Percentiles rank a stretch among this genome's conserved stretches.
These are phyloP conservation scores for Aquilaria agallochum DNA, from an alignment of 441 rosid genomes.

Conservation along the genomic window DNA sequence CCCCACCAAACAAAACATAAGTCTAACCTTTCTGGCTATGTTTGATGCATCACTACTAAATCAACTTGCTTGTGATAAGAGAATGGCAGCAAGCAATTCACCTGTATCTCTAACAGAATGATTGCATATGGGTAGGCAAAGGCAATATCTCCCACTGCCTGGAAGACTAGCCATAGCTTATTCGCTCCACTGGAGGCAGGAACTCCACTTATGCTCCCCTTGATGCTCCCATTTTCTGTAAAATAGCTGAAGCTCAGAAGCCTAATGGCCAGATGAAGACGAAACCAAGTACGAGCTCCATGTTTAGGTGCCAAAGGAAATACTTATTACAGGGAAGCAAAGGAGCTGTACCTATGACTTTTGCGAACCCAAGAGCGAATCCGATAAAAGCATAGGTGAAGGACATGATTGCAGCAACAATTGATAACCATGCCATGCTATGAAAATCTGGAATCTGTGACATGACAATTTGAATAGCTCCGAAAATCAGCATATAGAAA, in stretches of 20 bases:
- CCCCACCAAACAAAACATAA: not conserved
- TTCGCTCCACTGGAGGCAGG: constrained; percentile 36
- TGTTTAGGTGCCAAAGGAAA: not conserved
- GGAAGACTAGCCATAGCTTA: constrained; percentile 50
- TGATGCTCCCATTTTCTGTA: constrained; percentile 47
- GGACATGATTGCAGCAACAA: constrained; percentile 61
- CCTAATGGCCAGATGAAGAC: not conserved
- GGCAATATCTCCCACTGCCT: constrained; percentile 78
- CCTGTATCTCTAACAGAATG: constrained; percentile 84
- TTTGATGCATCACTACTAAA: not conserved
- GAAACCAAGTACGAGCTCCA: not conserved
- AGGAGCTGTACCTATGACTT: constrained; percentile 37
- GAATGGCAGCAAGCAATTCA: constrained; percentile 13
- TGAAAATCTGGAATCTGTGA: constrained; percentile 62
- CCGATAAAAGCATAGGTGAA: constrained; percentile 54
- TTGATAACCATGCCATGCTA: constrained; percentile 54
- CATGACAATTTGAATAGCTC: constrained; percentile 38
- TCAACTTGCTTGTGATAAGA: not conserved
- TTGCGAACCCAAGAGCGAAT: constrained; percentile 48
- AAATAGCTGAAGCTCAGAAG: not conserved
- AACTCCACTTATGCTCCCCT: constrained; percentile 60
- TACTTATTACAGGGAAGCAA: too few species aligned
- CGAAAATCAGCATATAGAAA: constrained; percentile 43
- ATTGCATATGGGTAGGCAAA: constrained; percentile 67
- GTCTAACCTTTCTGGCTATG: constrained; percentile 5